These are phyloP conservation scores for Chlamydomonas applanata DNA, from an alignment of 139 green algal species.

Conservation along the genomic window DNA sequence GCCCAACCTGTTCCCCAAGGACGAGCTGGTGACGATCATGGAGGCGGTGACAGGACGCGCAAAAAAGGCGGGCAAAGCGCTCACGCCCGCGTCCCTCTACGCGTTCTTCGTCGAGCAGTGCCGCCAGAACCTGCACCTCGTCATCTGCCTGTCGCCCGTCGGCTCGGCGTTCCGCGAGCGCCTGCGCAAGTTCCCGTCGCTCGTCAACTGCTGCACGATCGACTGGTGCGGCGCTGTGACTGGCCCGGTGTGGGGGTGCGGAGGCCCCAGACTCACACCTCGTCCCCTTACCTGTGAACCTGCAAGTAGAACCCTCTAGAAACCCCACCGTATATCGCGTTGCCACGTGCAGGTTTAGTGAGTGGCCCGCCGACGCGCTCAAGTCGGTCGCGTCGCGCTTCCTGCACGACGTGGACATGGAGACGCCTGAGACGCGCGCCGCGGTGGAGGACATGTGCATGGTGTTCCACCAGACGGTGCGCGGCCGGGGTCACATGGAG, in stretches of 20 bases:
- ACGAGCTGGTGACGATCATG: constrained; percentile 42
- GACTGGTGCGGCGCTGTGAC: constrained; percentile 54
- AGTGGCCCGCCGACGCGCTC: constrained; percentile 66
- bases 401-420: constrained; percentile 59
- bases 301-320: no score
- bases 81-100: constrained; percentile 40
- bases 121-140: constrained; percentile 63
- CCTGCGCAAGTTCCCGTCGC: constrained; percentile 70
- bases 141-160: constrained; percentile 68
- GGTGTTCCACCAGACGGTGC: constrained; percentile 56
- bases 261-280: no score
- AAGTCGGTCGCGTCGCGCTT: constrained; percentile 63
- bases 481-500: no score
- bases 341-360: constrained; percentile 16
- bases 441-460: constrained; percentile 67
- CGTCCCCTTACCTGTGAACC: no score
- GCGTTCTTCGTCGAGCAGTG: constrained; percentile 63
- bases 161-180: constrained; percentile 69
- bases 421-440: constrained; percentile 23
- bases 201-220: constrained; percentile 81
- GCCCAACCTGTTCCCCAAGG: constrained; percentile 69
- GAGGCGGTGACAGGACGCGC: constrained; percentile 40
- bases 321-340: not conserved
- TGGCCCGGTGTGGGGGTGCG: no score
- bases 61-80: constrained; percentile 45